Evolutionary conservation across 1,284 basidiomycete genomes (phyloP), one percentile per base, ranked within the genome.

Genomic region (Tilletiopsis washingtonensis): DNA sequence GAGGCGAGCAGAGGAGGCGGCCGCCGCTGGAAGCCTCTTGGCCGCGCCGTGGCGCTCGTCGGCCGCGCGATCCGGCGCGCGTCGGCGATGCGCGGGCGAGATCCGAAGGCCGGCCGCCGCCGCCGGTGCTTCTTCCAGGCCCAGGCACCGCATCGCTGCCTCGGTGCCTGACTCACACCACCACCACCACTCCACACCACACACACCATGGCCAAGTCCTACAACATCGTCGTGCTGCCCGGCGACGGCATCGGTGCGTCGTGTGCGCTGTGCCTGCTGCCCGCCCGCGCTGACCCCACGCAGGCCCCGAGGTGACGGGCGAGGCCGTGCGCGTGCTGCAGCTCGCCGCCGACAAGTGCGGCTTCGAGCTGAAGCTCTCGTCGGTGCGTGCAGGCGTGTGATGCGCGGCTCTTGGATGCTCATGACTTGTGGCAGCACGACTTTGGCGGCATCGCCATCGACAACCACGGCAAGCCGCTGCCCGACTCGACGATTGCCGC

Each of bases 381-480:
- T 51, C 61, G 21, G 49, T 48, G 40, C 43, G 54, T 48, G 15
- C 32, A 34, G 32, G 12, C 32, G 9, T 27, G 36, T 17, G 11
- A 17, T 44, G 25, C 42, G 15, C 40, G 45, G 27, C 43, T 55
- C 32, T 56, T 57, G 27, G 81, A 85, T 65, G 68, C 80, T 39
- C 5, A n/a, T n/a, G n/a, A n/a, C n/a, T n/a, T 17, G 20, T 19
- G 15, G 21, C 47, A 53, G 54, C 60, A 90, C 74, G 80, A 84
- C 56, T 96, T 98, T 74, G 94, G 94, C 41, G 94, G 94, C 48
- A 83, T 81, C 61, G 91, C 91, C 5, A 97, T 99, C 71, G 94
- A 98, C 74, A 81, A 81, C 43, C 74, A 81, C 43, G 88, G 89
- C 32, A 82, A 86, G 60, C 84, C 94, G 41, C 77, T 98, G 1